Evolutionary conservation across 2,329 filamentous ascomycete genomes (phyloP).

Genomic region (Aspergillus vadensis): DNA sequence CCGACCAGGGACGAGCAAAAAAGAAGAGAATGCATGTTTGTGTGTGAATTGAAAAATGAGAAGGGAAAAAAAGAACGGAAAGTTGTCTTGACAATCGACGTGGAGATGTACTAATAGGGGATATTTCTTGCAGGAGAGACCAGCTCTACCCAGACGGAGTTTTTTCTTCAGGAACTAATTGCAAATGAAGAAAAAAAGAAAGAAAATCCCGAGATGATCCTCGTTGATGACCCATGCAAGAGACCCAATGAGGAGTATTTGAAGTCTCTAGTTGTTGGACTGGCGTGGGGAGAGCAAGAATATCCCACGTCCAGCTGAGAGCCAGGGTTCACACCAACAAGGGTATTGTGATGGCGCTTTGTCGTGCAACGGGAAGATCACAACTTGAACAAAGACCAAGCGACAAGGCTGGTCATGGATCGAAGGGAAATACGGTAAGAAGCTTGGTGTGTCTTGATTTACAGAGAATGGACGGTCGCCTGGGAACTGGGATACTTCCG

Average conservation of each 20-base stretch:
- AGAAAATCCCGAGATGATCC: background rate
- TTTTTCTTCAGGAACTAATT: background rate
- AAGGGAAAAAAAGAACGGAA: slow-evolving; percentile 2
- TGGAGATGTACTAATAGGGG: background rate
- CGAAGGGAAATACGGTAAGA: background rate
- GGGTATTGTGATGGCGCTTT: slow-evolving; percentile 13
- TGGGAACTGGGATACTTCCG: background rate
- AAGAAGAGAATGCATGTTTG: slow-evolving; percentile 27
- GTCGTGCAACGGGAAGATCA: background rate
- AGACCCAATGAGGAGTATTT: background rate
- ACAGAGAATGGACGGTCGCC: slow-evolving; percentile 6
- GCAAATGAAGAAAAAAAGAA: slow-evolving; percentile 2
- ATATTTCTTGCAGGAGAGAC: slow-evolving; percentile 32
- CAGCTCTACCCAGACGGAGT: slow-evolving; percentile 28
- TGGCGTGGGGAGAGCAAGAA: background rate
- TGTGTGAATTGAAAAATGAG: background rate
- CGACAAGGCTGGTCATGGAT: background rate
- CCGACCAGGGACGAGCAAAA: slow-evolving; percentile 32
- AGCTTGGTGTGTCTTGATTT: background rate
- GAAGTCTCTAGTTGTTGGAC: background rate
- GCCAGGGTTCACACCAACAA: slow-evolving; percentile 14
- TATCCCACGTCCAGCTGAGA: slow-evolving; percentile 1
- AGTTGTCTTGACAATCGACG: slow-evolving; percentile 1
- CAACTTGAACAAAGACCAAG: slow-evolving; percentile 3
- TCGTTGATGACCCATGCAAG: background rate